Base-by-base conservation (phyloP, 495 filamentous ascomycete genomes). In the Penicillium diatomitis region DNA sequence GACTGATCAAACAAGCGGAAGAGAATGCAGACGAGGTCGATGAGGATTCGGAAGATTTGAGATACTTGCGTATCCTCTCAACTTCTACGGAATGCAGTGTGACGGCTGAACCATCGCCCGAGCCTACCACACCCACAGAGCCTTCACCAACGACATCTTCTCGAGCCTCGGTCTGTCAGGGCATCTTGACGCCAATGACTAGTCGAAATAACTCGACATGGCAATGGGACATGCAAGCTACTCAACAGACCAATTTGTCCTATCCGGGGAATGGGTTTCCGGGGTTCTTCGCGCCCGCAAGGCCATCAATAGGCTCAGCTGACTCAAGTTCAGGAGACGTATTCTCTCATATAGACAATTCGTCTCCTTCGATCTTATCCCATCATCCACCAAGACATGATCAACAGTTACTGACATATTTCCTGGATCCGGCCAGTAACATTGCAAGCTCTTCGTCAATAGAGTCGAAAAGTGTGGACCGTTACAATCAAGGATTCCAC, bases 1-100 rank as follows among this genome's bases (percentile, higher is more conserved):
- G 71, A 1, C 52, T 74, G 30, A 74, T 74, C 49, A 73, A 73
- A 46, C 71, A 74, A 53, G 71, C 71, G n/a, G 71, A 74, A 49
- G 69, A 73, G 29, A 68, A 59, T 30, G 47, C 62, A 2, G 65
- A 73, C 12, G 64, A 70, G 11, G 61, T 58, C 29, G 65, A 65
- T 8, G 67, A 71, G 40, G 68, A 71, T 37, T 52, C 64, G 0
- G 68, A 70, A 34, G 67, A 73, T 41, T 55, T 70, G 10, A 58
- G 64, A 29, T 70, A 69, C 48, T 53, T 70, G 32, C 65, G 70
- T 6, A 48, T 65, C 6, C 52, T 71, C 30, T 67, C 70, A 8
- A 70, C 62, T 3, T 67, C 70, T 4, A 70, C 66, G 8, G 70
- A 71, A 38, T 68, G 61, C 49, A 70, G 67, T 41, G 64, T 63